phyloP scores from a whole-genome alignment of 768 basidiomycete genomes.

The Obba rivulosa region DNA sequence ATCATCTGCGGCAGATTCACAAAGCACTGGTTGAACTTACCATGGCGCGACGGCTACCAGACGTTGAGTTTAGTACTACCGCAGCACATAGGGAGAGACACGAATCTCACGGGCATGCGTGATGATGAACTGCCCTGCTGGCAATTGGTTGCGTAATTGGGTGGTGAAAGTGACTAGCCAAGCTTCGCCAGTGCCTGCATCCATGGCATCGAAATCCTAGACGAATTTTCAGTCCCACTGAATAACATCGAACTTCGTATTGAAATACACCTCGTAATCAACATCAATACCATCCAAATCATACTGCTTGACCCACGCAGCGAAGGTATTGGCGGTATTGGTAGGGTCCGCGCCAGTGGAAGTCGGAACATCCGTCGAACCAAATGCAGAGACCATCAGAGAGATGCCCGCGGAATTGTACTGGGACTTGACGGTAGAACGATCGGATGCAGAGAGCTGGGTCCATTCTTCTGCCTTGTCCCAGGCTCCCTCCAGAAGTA shows the following conservation, averaged over 20 bases:
- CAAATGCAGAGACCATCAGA: slow-evolving; percentile 53
- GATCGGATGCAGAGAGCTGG: slow-evolving; percentile 30
- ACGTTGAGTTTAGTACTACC: slow-evolving; percentile 10
- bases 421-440: slow-evolving; percentile 37
- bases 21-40: slow-evolving; percentile 12
- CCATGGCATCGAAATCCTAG: slow-evolving; percentile 59
- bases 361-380: slow-evolving; percentile 41
- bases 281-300: slow-evolving; percentile 49
- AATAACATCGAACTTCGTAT: not conserved
- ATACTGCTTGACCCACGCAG: slow-evolving; percentile 40
- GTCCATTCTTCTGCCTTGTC: slow-evolving; percentile 46
- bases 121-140: slow-evolving; percentile 28
- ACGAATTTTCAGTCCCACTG: not conserved
- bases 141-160: slow-evolving; percentile 31
- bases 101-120: slow-evolving; percentile 33
- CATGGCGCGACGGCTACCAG: slow-evolving; percentile 38
- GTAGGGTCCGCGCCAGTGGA: slow-evolving; percentile 34
- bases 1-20: not conserved
- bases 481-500: slow-evolving; percentile 34
- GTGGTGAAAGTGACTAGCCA: slow-evolving; percentile 35
- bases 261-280: slow-evolving; percentile 39
- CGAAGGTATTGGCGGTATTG: slow-evolving; percentile 36
- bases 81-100: not conserved
- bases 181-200: slow-evolving; percentile 47
- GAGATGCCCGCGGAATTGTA: slow-evolving; percentile 54